Percentiles rank a stretch among this genome's conserved stretches.
These are phyloP conservation scores for Fusarium longipes DNA, from an alignment of 2,329 filamentous ascomycete species.

Conservation along the genomic window DNA sequence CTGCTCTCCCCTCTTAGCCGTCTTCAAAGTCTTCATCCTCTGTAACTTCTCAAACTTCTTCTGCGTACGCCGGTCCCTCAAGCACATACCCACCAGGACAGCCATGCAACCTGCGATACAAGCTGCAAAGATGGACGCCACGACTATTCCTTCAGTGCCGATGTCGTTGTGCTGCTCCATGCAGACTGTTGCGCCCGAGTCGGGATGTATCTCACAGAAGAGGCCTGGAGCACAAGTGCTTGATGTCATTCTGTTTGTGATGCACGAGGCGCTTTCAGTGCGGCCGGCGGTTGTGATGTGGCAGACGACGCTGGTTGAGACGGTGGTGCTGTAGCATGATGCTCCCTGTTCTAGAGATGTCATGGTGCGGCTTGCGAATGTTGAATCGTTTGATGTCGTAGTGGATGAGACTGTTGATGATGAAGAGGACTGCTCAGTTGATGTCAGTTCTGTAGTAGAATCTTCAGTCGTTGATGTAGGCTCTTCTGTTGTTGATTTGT, in stretches of 20 bases:
- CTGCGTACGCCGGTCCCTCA: constrained; percentile 6
- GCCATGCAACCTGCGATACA: constrained; percentile 13
- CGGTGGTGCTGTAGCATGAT: constrained; percentile 24
- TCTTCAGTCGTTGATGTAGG: constrained; percentile 3
- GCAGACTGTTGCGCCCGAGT: constrained; percentile 12
- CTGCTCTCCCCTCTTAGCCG: constrained; percentile 5
- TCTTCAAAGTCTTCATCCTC: constrained; percentile 4
- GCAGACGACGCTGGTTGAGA: constrained; percentile 20
- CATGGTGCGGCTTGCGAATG: background rate
- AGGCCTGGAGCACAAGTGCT: constrained; percentile 19
- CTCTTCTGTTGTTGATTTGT: background rate
- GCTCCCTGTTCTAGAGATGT: constrained; percentile 1
- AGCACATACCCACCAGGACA: constrained; percentile 1
- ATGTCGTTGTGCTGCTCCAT: constrained; percentile 16
- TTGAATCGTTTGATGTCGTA: background rate
- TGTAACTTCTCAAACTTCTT: constrained; percentile 10
- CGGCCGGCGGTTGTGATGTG: constrained; percentile 17
- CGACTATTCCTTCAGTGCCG: constrained; percentile 15
- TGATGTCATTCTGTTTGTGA: constrained; percentile 18
- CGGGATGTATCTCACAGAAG: constrained; percentile 13
- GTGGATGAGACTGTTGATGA: background rate
- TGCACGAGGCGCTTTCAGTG: constrained; percentile 14
- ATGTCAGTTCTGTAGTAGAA: background rate
- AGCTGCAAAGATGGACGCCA: constrained; percentile 2
- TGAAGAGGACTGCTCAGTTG: constrained; percentile 7